Evolutionary conservation across 2,329 filamentous ascomycete species (phyloP).

Genomic region (Phialophora macrospora): DNA sequence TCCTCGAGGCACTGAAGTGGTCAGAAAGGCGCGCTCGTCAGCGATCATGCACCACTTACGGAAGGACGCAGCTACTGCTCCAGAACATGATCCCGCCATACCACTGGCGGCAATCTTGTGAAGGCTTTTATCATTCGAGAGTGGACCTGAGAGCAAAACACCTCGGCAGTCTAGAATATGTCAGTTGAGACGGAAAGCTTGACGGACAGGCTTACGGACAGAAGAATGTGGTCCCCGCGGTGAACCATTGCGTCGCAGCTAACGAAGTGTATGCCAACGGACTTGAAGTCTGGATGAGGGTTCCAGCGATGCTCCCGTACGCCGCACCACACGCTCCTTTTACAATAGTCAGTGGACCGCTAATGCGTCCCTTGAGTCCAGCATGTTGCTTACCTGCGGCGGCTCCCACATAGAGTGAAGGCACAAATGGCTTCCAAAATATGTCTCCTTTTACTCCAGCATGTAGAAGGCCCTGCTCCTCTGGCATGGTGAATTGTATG

Average conservation of each 20-base stretch:
- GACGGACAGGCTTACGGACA: slow-evolving; percentile 55
- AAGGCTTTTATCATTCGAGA: slow-evolving; percentile 40
- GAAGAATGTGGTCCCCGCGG: slow-evolving; percentile 76
- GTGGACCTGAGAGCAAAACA: slow-evolving; percentile 14
- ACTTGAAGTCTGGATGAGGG: slow-evolving; percentile 70
- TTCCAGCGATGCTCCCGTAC: slow-evolving; percentile 71
- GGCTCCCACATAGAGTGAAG: slow-evolving; percentile 64
- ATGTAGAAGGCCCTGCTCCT: neutral
- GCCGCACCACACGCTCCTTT: slow-evolving; percentile 66
- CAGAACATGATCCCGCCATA: slow-evolving; percentile 35
- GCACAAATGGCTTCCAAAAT: slow-evolving; percentile 28
- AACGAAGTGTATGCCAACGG: slow-evolving; percentile 71
- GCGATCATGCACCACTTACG: slow-evolving; percentile 26
- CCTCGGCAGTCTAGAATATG: slow-evolving; percentile 25
- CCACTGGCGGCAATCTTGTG: slow-evolving; percentile 32
- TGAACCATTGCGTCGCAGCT: slow-evolving; percentile 80
- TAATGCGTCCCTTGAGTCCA: neutral
- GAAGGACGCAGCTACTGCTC: slow-evolving; percentile 32
- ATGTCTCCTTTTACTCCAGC: neutral
- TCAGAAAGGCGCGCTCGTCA: slow-evolving; percentile 4
- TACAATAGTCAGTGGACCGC: slow-evolving; percentile 19
- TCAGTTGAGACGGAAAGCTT: neutral
- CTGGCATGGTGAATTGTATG: neutral
- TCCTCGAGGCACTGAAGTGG: slow-evolving; percentile 24
- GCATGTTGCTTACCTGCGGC: slow-evolving; percentile 56